These are phyloP conservation scores for Tilletiaria anomala DNA, from an alignment of 1,284 basidiomycete genomes.

Conservation along the genomic window DNA sequence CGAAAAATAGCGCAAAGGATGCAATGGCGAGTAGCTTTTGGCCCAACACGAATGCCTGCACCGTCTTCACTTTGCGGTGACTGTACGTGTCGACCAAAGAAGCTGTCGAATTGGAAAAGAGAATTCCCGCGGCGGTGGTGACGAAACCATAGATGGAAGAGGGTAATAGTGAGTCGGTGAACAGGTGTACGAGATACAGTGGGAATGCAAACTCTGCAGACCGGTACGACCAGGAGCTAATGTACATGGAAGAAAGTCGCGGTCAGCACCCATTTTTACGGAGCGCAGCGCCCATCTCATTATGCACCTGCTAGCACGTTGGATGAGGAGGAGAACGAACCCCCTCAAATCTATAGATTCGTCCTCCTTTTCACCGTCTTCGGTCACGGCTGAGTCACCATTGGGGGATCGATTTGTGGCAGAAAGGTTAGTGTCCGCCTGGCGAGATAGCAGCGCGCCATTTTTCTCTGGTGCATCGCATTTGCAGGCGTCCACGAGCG, in stretches of 20 bases:
- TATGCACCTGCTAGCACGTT: no score
- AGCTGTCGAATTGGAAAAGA: constrained; percentile 44
- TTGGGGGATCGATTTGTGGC: no score
- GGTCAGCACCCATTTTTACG: neutral
- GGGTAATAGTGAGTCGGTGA: constrained; percentile 46
- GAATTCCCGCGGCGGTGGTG: constrained; percentile 41
- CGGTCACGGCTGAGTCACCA: no score
- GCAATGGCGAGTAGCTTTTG: constrained; percentile 44
- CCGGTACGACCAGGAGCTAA: constrained; percentile 44
- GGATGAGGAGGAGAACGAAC: no score
- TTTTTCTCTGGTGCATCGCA: no score
- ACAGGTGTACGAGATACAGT: constrained; percentile 45
- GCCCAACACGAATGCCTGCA: constrained; percentile 43
- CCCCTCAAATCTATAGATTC: no score
- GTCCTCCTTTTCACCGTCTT: no score
- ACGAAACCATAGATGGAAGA: constrained; percentile 46
- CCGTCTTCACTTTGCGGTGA: constrained; percentile 39
- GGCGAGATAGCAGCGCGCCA: no score
- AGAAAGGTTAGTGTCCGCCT: no score
- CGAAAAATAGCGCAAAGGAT: constrained; percentile 42
- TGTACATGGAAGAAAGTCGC: no score
- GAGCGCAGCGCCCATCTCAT: no score
- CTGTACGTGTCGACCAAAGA: constrained; percentile 43
- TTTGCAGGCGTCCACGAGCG: no score
- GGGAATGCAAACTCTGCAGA: constrained; percentile 46